These are phyloP conservation scores for Magnusiomyces fungicola DNA, from an alignment of 1,139 yeast species.

Conservation along the genomic window DNA sequence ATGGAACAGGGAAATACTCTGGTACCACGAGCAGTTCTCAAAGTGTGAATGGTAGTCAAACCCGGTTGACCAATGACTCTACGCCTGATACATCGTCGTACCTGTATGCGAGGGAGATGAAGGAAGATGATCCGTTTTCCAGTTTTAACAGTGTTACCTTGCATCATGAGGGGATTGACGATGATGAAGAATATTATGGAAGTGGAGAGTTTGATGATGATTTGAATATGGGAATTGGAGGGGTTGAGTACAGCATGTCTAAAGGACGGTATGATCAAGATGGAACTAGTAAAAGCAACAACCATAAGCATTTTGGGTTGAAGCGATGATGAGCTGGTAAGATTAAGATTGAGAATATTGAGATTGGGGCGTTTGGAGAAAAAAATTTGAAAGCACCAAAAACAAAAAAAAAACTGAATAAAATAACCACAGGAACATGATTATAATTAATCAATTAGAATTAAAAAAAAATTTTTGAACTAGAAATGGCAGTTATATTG, in stretches of 20 bases:
- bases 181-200: slow-evolving; percentile 8
- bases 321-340: too few species aligned
- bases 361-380: too few species aligned
- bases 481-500: too few species aligned
- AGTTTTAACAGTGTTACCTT: slow-evolving; percentile 84
- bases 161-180: slow-evolving; percentile 48
- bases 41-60: too few species aligned
- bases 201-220: not conserved
- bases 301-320: not conserved
- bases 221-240: slow-evolving; percentile 1
- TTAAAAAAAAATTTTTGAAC: too few species aligned
- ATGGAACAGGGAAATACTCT: not conserved
- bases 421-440: too few species aligned
- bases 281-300: not conserved
- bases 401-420: too few species aligned
- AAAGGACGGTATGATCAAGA: not conserved
- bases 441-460: too few species aligned
- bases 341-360: too few species aligned
- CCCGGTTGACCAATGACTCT: not conserved
- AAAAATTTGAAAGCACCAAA: too few species aligned
- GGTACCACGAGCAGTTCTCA: not conserved
- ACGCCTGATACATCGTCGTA: too few species aligned
- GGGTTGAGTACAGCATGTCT: not conserved
- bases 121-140: slow-evolving; percentile 70
- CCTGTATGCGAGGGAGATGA: too few species aligned